A percentile compares a stretch with the other conserved stretches of the same genome.
phyloP scores from a whole-genome alignment of 352 stramenopile species.

The Saprolegnia parasitica region DNA sequence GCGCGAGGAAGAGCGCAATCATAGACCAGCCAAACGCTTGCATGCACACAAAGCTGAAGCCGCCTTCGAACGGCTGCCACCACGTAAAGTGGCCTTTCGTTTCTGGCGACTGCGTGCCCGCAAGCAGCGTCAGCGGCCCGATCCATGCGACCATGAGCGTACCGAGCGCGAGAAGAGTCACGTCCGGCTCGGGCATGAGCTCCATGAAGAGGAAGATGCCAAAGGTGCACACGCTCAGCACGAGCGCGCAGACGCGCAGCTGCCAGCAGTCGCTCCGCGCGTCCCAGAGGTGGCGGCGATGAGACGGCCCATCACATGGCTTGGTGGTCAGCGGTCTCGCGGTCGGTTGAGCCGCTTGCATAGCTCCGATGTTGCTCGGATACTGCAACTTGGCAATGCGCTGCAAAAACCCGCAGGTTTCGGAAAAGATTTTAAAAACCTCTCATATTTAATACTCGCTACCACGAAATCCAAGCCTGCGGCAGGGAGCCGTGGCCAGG shows the following conservation, averaged over 20 bases:
- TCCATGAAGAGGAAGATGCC: slow-evolving; percentile 59
- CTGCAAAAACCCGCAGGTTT: no score
- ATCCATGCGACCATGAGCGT: slow-evolving; percentile 54
- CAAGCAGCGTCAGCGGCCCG: slow-evolving; percentile 50
- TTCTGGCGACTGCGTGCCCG: slow-evolving; percentile 36
- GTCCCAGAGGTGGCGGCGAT: background rate
- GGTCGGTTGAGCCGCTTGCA: no score
- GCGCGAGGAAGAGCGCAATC: slow-evolving; percentile 44
- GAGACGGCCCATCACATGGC: background rate
- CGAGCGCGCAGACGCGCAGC: slow-evolving; percentile 48
- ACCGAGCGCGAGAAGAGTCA: slow-evolving; percentile 45
- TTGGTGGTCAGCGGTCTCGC: background rate
- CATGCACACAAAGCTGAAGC: slow-evolving; percentile 58
- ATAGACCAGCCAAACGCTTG: slow-evolving; percentile 57
- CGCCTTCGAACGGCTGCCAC: slow-evolving; percentile 57
- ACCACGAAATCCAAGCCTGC: no score
- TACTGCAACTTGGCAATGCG: no score
- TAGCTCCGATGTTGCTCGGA: no score
- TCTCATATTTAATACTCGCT: no score
- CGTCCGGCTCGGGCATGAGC: slow-evolving; percentile 36
- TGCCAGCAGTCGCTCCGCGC: slow-evolving; percentile 38
- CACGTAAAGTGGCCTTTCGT: slow-evolving; percentile 38
- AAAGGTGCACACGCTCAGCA: slow-evolving; percentile 50
- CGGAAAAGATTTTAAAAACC: no score
- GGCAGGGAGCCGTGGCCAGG: no score